A percentile compares a stretch with the other conserved stretches of the same genome.
Conservation (phyloP, 2,329 filamentous ascomycete genomes). For the Aureobasidium leucospermi region DNA sequence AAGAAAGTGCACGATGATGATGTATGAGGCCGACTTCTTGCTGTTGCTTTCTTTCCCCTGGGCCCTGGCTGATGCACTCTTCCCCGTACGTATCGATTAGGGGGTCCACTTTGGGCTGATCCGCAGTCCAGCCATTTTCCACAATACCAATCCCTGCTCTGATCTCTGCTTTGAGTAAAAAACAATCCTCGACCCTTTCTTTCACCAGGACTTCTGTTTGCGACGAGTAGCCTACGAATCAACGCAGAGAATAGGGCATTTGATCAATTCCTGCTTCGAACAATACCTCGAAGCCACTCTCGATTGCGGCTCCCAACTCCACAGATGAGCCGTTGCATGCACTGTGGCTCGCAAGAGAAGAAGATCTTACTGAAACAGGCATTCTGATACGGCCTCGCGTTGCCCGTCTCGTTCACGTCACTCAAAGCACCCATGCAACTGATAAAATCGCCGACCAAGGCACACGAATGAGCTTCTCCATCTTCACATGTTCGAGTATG, state of each 20-base stretch:
- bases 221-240: background rate
- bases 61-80: conserved; percentile 3
- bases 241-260: background rate
- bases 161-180: background rate
- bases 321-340: conserved; percentile 1
- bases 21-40: background rate
- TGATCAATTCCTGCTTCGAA: background rate
- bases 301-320: background rate
- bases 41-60: conserved; percentile 5
- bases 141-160: background rate
- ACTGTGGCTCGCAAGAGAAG: background rate
- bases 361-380: background rate
- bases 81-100: background rate
- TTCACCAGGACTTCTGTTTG: background rate
- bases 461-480: background rate
- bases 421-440: background rate
- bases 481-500: background rate
- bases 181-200: background rate
- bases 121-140: background rate
- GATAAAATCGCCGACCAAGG: conserved; percentile 4
- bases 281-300: background rate
- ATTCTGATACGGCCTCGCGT: background rate
- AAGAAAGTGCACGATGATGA: background rate
- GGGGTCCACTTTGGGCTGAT: background rate
- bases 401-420: background rate